Evolutionary conservation across 2,329 filamentous ascomycete species (phyloP).

Genomic region (Curvularia verruculosa): DNA sequence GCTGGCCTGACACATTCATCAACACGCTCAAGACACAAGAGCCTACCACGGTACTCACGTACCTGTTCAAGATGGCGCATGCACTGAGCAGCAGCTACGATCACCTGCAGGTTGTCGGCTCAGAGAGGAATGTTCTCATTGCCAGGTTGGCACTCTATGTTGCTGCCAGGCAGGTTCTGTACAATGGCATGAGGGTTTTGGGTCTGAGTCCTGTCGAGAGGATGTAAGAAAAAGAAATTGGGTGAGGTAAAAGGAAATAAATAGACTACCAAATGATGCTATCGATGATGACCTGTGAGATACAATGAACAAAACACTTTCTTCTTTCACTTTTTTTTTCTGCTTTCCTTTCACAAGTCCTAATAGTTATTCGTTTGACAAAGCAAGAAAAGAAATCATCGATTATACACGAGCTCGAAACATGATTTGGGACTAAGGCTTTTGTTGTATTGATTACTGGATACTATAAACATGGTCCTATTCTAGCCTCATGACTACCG

Average conservation of each 20-base stretch:
- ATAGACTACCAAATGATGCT: background rate
- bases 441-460: background rate
- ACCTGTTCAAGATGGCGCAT: conserved; percentile 88
- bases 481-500: conserved; percentile 3
- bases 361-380: background rate
- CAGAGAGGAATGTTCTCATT: conserved; percentile 71
- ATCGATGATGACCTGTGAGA: background rate
- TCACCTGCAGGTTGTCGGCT: conserved; percentile 80
- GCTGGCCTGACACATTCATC: conserved; percentile 83
- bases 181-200: conserved; percentile 82
- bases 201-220: conserved; percentile 79
- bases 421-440: background rate
- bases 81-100: conserved; percentile 80
- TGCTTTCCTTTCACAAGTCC: background rate
- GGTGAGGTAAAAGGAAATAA: background rate
- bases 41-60: conserved; percentile 69
- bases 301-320: background rate
- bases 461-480: conserved; percentile 1
- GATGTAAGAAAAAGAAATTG: conserved; percentile 30
- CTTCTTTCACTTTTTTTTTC: too few species aligned
- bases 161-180: conserved; percentile 73
- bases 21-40: conserved; percentile 87
- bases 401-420: background rate
- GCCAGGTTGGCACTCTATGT: conserved; percentile 74
- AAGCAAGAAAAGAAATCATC: background rate